These are phyloP conservation scores for Pichia cactophila DNA, from an alignment of 1,139 yeast genomes.

Conservation along the genomic window DNA sequence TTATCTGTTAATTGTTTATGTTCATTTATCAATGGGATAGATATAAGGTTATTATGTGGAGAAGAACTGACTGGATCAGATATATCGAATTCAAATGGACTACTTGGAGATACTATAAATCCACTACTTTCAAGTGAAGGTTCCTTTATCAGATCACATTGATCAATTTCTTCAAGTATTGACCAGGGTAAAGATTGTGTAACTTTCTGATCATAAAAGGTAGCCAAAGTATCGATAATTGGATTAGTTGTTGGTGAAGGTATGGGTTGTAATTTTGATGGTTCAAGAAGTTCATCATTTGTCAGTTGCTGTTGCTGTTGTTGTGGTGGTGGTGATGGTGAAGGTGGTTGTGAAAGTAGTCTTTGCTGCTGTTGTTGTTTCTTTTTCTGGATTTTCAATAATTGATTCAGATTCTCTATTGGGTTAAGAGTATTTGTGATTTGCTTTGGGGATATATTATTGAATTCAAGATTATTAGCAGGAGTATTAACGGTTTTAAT, in stretches of 20 bases:
- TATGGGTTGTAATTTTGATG: not conserved
- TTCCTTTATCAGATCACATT: not conserved
- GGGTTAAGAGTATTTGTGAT: constrained; percentile 6
- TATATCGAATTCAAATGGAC: not conserved
- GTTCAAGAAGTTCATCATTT: not conserved
- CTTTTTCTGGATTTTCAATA: constrained; percentile 8
- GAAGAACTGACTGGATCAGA: not conserved
- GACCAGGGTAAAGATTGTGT: constrained; percentile 13
- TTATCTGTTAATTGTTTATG: not conserved
- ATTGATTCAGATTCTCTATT: constrained; percentile 11
- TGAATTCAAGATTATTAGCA: not conserved
- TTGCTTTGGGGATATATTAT: not conserved
- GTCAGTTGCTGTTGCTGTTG: too few species aligned
- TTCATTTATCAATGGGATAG: constrained; percentile 17
- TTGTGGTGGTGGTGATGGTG: not conserved
- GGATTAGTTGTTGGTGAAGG: not conserved
- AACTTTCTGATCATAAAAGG: constrained; percentile 10
- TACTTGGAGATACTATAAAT: not conserved
- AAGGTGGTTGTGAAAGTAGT: not conserved
- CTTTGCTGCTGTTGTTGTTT: not conserved
- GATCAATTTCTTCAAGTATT: constrained; percentile 13
- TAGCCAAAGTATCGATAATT: constrained; percentile 4
- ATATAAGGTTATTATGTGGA: constrained; percentile 9
- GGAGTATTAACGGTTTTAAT: not conserved
- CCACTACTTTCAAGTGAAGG: not conserved